phyloP scores from a whole-genome alignment of 2,329 filamentous ascomycete species.

The Penicillium sp. region DNA sequence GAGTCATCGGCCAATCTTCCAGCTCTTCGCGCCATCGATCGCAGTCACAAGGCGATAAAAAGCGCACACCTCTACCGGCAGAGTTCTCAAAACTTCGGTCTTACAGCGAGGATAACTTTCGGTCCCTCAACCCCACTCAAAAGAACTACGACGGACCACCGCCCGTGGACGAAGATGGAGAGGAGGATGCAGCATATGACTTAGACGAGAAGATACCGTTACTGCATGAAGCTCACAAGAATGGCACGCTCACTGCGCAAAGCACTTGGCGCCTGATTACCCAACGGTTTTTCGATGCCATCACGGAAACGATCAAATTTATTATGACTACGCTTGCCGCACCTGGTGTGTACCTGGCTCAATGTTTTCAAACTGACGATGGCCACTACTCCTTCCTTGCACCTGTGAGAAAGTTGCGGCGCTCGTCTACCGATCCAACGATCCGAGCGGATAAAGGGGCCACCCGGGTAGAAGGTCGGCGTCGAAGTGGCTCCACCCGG shows the following conservation, averaged over 20 bases:
- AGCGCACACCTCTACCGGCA: constrained; percentile 30
- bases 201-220: constrained; percentile 70
- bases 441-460: constrained; percentile 23
- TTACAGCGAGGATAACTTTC: constrained; percentile 44
- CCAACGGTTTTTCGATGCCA: constrained; percentile 66
- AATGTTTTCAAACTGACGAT: constrained; percentile 77
- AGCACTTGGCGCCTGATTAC: constrained; percentile 56
- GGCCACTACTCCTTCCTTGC: constrained; percentile 76
- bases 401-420: constrained; percentile 64
- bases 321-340: constrained; percentile 75
- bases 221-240: constrained; percentile 48
- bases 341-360: constrained; percentile 78
- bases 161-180: constrained; percentile 32
- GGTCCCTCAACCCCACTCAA: constrained; percentile 31
- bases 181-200: constrained; percentile 37
- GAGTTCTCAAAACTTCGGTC: constrained; percentile 43
- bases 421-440: constrained; percentile 24
- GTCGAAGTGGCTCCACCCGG: constrained; percentile 31
- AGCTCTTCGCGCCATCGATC: constrained; percentile 54
- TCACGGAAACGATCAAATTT: constrained; percentile 75
- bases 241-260: constrained; percentile 35
- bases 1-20: constrained; percentile 65
- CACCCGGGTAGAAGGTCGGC: constrained; percentile 28
- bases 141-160: constrained; percentile 27
- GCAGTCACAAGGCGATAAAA: constrained; percentile 52